Evolutionary conservation across 2,329 filamentous ascomycete genomes (phyloP).

Genomic region (Venturia effusa): DNA sequence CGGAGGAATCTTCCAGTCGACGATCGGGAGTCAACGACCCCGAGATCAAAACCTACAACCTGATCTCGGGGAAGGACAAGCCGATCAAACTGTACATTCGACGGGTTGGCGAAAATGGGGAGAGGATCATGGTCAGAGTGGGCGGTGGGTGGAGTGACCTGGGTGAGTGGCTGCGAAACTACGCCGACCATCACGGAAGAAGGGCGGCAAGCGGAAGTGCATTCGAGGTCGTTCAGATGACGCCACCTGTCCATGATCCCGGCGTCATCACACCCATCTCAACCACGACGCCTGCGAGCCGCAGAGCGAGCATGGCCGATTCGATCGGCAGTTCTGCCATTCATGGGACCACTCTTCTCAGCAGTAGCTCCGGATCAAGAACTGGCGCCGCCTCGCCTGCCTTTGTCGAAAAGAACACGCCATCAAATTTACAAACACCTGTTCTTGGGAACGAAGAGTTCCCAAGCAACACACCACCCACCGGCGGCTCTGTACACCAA

Average conservation of each 20-base stretch:
- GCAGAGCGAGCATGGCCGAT: neutral
- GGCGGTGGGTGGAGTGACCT: constrained; percentile 98
- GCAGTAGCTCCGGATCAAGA: neutral
- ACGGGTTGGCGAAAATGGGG: constrained; percentile 77
- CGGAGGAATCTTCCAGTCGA: constrained; percentile 19
- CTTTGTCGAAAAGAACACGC: neutral
- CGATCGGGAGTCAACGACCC: constrained; percentile 25
- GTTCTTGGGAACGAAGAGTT: neutral
- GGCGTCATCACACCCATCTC: neutral
- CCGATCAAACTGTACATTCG: constrained; percentile 94
- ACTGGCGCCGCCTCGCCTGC: neutral
- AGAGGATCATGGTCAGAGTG: constrained; percentile 95
- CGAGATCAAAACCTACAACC: constrained; percentile 85
- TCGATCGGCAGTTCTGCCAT: constrained; percentile 3
- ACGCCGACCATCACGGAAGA: constrained; percentile 83
- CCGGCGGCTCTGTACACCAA: constrained; percentile 11
- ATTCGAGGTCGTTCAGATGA: constrained; percentile 38
- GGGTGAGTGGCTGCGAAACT: constrained; percentile 88
- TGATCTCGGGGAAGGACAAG: constrained; percentile 71
- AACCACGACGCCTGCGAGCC: neutral
- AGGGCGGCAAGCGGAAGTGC: constrained; percentile 46
- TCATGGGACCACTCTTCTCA: neutral
- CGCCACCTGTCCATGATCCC: neutral
- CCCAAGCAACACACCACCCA: neutral
- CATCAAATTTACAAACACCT: neutral